Evolutionary conservation across 2,329 filamentous ascomycete genomes (phyloP), one percentile per base, ranked within the genome.

Genomic region (Penicillium hesseltinei): DNA sequence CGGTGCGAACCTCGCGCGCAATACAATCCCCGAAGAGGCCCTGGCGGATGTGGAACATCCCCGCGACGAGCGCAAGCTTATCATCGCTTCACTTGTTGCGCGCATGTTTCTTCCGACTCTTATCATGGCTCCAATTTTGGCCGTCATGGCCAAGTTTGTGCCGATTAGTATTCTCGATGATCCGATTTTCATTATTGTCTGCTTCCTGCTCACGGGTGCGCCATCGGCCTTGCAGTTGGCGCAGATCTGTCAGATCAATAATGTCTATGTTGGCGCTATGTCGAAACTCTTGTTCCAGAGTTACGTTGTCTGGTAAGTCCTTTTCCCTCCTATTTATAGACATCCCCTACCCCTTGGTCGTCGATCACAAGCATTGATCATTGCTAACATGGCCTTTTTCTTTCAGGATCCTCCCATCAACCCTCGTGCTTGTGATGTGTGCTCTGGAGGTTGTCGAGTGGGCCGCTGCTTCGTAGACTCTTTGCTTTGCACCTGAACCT

Each of bases 181-280:
- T 71, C 94, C 94, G 10, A 99, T 99, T 68, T 99, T 99, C 75
- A 88, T 99, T 65, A 91, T 99, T 65, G 94, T 99, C 36, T 97
- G 92, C 77, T 99, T 97, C 82, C 81, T 99, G 63, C 88, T 99
- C 64, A 93, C 91, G 0, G 94, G 94, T 36, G 94, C 94, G 3
- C 94, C 94, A 6, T 95, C 89, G 62, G 94, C 94, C 27, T 81
- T 99, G 62, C 94, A 99, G 77, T 80, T 99, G 70, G 93, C 94
- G 7, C 94, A 99, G 78, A 99, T 99, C 60, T 99, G 94, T 78
- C 94, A 97, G 81, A 90, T 97, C 78, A 99, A 99, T 76, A 89
- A 89, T 62, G 94, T 99, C 10, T 99, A 91, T 74, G 93, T 97
- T 80, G 86, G 88, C 19, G 91, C 94, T 48, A 97, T 99, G 92